A percentile compares a stretch with the other conserved stretches of the same genome.
phyloP scores from a whole-genome alignment of 78 protist species.

The slime mould (Dictyostelium discoideum) region dicty_2.7 NC_007088.5:1862001-1862500 shows the following conservation, averaged over 20 bases:
- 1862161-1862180: not conserved
- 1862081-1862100: constrained; percentile 28
- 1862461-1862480: too few relatives aligned
- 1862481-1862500: too few relatives aligned
- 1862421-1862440: not conserved
- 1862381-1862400: not conserved
- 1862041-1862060: constrained; percentile 61
- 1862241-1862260: not conserved
- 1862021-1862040: constrained; percentile 38
- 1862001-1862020: constrained; percentile 52
- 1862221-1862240: constrained; percentile 64
- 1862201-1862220: constrained; percentile 40
- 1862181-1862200: constrained; percentile 36
- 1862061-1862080: not conserved
- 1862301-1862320: constrained; percentile 53
- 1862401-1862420: not conserved
- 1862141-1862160: constrained; percentile 48
- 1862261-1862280: not conserved
- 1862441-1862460: not conserved
- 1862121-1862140: constrained; percentile 64
- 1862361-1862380: not conserved
- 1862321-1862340: constrained; percentile 12
- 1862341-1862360: not conserved
- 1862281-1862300: constrained; percentile 14
- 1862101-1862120: constrained; percentile 29